Evolutionary conservation across 176 grass and related monocot genomes (phyloP).

Genomic region (Typha latifolia): DNA sequence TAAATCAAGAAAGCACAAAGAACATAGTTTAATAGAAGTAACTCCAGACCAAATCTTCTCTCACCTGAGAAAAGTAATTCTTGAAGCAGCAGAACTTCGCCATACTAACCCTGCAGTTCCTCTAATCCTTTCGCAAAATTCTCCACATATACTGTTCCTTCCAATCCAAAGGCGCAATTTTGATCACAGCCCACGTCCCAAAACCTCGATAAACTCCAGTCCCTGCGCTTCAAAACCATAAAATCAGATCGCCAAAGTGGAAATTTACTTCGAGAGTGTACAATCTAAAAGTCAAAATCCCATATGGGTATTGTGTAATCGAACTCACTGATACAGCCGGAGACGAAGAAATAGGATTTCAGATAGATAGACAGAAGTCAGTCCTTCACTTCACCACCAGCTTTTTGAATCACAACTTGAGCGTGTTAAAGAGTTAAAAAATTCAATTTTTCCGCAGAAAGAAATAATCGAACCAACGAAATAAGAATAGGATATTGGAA

Average conservation of each 20-base stretch:
- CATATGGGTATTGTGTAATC: background rate
- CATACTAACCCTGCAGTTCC: background rate
- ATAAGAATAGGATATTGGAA: too few relatives aligned
- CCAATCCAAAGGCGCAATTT: constrained; percentile 1
- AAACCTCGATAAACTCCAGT: background rate
- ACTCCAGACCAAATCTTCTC: background rate
- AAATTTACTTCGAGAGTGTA: background rate
- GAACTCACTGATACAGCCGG: too few relatives aligned
- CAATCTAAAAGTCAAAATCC: background rate
- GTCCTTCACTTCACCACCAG: too few relatives aligned
- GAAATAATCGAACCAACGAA: too few relatives aligned
- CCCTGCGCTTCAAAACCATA: background rate
- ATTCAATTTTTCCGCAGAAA: too few relatives aligned
- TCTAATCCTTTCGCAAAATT: background rate
- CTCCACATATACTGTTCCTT: background rate
- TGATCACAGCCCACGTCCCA: background rate
- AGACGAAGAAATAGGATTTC: too few relatives aligned
- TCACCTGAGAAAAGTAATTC: background rate
- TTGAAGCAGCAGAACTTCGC: background rate
- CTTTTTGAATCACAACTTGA: too few relatives aligned
- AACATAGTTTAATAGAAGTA: background rate
- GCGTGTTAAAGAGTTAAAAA: too few relatives aligned
- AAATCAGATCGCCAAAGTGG: background rate
- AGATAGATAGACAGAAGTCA: too few relatives aligned
- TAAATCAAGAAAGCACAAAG: background rate